Base-by-base conservation (phyloP, 208 protist genomes). In the Acanthamoeba royreba region DNA sequence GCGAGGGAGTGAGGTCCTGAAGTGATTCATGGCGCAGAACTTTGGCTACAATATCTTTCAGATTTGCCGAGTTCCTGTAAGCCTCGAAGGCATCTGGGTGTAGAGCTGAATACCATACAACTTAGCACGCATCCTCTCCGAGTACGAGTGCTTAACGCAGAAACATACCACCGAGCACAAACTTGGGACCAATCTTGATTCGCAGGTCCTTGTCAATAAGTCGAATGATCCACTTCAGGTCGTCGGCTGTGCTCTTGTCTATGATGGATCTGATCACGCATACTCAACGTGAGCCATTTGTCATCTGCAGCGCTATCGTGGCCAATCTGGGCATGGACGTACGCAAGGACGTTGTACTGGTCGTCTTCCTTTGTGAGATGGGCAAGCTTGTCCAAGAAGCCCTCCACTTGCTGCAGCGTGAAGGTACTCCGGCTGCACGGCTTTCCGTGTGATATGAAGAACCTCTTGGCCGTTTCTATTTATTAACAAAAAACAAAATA, bases 191-290 rank as follows among this genome's bases (percentile, higher is more conserved):
- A 17, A 93, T 91, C 11, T 93, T 93, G 25, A 94, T 94, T 1
- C 93, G 93, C 38, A 96, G 33, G 92, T 96, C 95, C 25, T 94
- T 52, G 63, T 95, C 92, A 42, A 96, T 95, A 28, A 95, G 61
- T 43, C 81, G 88, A 17, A 89, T 43, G 11, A 96, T 49, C 8
- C 58, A 81, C 35, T 86, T 77, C 45, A 94, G 79, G 93, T 96
- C 95, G 1, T 88, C 90, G 35, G 69, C 43, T 9, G 46, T 86
- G 72, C 31, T 52, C 17, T 35, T 33, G 74, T 46, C 31, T 35
- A 81, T 72, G 28, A 77, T 83, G 9, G 58, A 47, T 28, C 47
- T 43, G 81, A 25, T 72, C 31, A n/a, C n/a, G n/a, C n/a, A n/a
- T n/a, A n/a, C n/a, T n/a, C n/a, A n/a, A n/a, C n/a, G n/a, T n/a